Base-by-base conservation (phyloP, 1,284 basidiomycete genomes). In the Sutorius eximius region DNA sequence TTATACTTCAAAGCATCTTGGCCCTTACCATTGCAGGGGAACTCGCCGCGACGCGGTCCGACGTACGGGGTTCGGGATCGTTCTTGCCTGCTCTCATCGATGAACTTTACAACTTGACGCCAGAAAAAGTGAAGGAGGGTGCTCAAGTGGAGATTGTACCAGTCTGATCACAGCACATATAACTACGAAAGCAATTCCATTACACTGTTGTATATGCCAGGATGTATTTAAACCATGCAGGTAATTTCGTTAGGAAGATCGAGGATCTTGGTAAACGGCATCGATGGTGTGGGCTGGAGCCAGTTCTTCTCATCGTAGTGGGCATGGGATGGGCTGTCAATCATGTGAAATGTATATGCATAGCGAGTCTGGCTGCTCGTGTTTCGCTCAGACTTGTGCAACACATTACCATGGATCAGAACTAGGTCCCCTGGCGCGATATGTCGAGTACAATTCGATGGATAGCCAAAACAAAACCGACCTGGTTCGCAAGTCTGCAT, bases 311-410 rank as follows among this genome's bases (percentile, higher is more conserved):
- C 78, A 56, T 92, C 89, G 58, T 91, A 92, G 45, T 66, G 64
- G 1, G 85, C 87, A 61, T 82, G 69, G 1, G 85, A 82, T 9
- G 82, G 73, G 1, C 83, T 82, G 51, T 92, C 90, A 44, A 92
- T 85, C 88, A 91, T 95, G 67, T 97, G 95, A 73, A 97, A 97
- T 1, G 94, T 96, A 69, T 96, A 97, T 36, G 93, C 93, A 64
- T 91, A 92, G 18, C 95, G 82, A 2, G 91, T 93, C 65, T 77
- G 77, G 53, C 70, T 75, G 67, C 79, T 88, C 15, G 77, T 87
- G 66, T 92, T 97, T 47, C 83, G 81, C 67, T 92, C 90, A 0
- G 91, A 93, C 71, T 90, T 92, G 76, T 98, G 95, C 60, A 96
- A 74, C 2, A 95, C 91, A 45, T 82, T 85, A 0, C 95, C 95